phyloP scores from a whole-genome alignment of 140 eudicot genomes.

The Erigeron philadelphicus region DNA sequence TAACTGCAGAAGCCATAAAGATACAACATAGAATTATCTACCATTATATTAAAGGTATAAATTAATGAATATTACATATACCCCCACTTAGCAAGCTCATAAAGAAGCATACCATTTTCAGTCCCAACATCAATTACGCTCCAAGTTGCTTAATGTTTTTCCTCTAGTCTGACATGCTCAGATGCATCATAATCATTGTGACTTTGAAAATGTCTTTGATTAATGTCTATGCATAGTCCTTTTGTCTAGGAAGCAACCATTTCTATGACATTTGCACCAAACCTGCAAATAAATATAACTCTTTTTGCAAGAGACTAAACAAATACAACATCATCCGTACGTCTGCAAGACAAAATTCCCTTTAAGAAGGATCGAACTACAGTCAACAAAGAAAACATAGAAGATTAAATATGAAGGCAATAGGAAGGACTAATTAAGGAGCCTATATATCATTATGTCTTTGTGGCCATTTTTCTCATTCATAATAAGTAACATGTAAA shows the following conservation, averaged over 20 bases:
- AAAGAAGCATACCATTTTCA: background rate
- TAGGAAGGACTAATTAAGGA: no score
- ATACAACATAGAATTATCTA: no score
- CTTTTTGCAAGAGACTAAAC: no score
- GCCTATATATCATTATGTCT: no score
- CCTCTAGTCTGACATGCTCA: background rate
- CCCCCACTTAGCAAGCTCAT: constrained; percentile 3
- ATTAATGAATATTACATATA: background rate
- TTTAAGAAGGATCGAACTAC: no score
- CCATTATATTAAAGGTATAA: background rate
- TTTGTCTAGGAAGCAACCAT: constrained; percentile 10
- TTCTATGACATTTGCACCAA: background rate
- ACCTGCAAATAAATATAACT: background rate
- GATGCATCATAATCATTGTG: background rate
- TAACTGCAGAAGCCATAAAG: no score
- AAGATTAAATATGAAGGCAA: no score
- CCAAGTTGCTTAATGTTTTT: constrained; percentile 6
- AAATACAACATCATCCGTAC: no score
- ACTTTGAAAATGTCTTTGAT: background rate
- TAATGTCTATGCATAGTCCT: background rate
- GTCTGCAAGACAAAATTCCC: no score
- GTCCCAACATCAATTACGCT: constrained; percentile 10
- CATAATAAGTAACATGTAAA: no score
- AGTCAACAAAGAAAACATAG: no score
- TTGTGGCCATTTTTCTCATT: no score